These are phyloP conservation scores for Coix lacrymajobi DNA, from an alignment of 176 grass and related monocot species.

Conservation along the genomic window DNA sequence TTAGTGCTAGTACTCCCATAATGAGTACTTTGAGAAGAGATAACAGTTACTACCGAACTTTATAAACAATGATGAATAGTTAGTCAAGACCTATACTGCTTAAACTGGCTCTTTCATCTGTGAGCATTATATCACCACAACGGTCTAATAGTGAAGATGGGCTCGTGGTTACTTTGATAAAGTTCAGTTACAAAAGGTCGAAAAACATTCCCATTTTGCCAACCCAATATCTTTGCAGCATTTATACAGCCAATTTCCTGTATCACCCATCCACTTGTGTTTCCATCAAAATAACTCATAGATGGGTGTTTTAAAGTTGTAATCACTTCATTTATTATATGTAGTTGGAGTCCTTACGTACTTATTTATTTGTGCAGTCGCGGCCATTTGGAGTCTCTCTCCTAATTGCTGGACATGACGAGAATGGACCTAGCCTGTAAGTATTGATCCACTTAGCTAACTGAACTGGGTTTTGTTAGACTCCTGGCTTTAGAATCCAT, in stretches of 20 bases:
- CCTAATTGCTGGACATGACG: conserved; percentile 99
- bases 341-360: conserved; percentile 2
- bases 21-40: not conserved
- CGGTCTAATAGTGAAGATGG: not conserved
- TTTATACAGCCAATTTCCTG: not conserved
- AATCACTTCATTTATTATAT: not conserved
- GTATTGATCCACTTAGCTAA: not conserved
- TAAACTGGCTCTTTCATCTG: not conserved
- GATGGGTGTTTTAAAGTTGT: not conserved
- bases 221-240: not conserved
- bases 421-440: conserved; percentile 87
- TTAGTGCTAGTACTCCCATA: not conserved
- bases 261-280: not conserved
- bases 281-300: not conserved
- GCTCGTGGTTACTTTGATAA: not conserved
- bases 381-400: conserved; percentile 93
- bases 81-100: not conserved
- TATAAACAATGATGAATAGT: not conserved
- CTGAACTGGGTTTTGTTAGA: not conserved
- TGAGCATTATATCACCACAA: not conserved
- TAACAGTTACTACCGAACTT: not conserved
- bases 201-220: not conserved
- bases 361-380: conserved; percentile 52
- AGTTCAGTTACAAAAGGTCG: not conserved
- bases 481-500: not conserved